Percentiles rank a stretch among this genome's conserved stretches.
Evolutionary conservation across 768 basidiomycete genomes (phyloP).

Genomic region (Boletus eberwhitei): DNA sequence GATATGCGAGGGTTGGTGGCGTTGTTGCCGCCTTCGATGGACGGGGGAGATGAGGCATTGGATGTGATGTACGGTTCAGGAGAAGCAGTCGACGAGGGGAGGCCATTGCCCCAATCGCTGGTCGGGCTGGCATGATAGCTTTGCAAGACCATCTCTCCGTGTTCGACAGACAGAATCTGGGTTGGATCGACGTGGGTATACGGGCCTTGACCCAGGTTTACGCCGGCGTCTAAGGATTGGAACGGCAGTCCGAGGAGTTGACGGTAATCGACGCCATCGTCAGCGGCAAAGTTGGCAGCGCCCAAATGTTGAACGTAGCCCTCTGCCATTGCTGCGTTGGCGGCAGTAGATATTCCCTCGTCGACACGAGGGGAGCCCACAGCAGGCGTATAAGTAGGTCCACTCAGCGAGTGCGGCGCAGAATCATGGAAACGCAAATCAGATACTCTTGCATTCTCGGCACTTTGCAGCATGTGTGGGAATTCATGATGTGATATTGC

Average conservation of each 20-base stretch:
- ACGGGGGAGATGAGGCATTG: constrained; percentile 71
- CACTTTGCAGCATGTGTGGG: constrained; percentile 31
- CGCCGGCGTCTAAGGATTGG: constrained; percentile 46
- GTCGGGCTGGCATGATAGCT: constrained; percentile 73
- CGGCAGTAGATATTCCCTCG: constrained; percentile 63
- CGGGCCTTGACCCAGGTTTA: constrained; percentile 41
- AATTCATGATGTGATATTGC: constrained; percentile 37
- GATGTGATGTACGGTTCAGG: constrained; percentile 71
- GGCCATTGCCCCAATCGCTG: constrained; percentile 77
- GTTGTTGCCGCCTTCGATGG: constrained; percentile 47
- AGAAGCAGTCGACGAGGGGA: constrained; percentile 69
- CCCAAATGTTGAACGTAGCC: constrained; percentile 61
- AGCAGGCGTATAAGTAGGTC: constrained; percentile 35
- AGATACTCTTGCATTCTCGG: constrained; percentile 27
- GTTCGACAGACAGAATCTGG: constrained; percentile 64
- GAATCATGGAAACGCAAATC: constrained; percentile 33
- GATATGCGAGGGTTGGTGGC: constrained; percentile 28
- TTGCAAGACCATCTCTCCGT: constrained; percentile 40
- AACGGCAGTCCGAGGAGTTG: constrained; percentile 65
- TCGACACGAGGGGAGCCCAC: constrained; percentile 30
- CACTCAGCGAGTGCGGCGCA: constrained; percentile 28
- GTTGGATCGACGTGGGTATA: constrained; percentile 90
- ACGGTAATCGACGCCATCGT: constrained; percentile 61
- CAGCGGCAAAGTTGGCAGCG: constrained; percentile 49
- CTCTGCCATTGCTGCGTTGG: constrained; percentile 68